Percentiles rank a stretch among this genome's conserved stretches.
phyloP scores from a whole-genome alignment of 345 rosid genomes.

The Hypericum androsaemum region DNA sequence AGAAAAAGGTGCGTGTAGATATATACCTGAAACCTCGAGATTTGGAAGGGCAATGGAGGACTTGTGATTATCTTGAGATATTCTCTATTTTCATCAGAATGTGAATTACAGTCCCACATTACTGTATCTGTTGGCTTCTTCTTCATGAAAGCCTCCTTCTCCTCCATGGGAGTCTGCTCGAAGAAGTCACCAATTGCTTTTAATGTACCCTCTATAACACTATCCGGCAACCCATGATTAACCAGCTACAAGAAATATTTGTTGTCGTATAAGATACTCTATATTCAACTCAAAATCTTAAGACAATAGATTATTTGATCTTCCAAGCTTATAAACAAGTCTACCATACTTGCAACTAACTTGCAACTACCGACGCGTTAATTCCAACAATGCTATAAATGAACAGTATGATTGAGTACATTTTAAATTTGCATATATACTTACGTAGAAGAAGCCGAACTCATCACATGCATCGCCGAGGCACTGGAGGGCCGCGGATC shows the following conservation, averaged over 20 bases:
- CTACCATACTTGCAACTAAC: no score
- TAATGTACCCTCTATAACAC: conserved; percentile 15
- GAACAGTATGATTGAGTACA: no score
- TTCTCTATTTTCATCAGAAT: conserved; percentile 20
- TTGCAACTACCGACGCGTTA: no score
- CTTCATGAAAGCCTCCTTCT: conserved; percentile 11
- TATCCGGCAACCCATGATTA: conserved; percentile 20
- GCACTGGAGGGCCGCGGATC: conserved; percentile 13
- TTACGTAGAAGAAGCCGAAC: conserved; percentile 27
- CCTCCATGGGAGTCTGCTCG: conserved; percentile 8
- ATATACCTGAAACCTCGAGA: conserved; percentile 17
- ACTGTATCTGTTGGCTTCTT: conserved; percentile 15
- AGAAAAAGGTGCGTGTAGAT: no score
- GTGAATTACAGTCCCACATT: conserved; percentile 10
- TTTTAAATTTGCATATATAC: not conserved
- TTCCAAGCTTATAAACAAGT: no score
- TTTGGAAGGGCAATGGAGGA: conserved; percentile 23
- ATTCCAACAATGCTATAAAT: no score
- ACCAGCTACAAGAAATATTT: conserved; percentile 15
- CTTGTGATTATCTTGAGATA: conserved; percentile 19
- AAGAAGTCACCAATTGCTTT: conserved; percentile 18
- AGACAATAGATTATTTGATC: no score
- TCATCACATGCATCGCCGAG: conserved; percentile 19
- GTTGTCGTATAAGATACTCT: no score
- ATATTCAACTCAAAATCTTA: no score